Percentiles rank a stretch among this genome's conserved stretches.
Evolutionary conservation across 371 early-diverging fungal species (phyloP).

Genomic region (Apophysomyces elegans): DNA sequence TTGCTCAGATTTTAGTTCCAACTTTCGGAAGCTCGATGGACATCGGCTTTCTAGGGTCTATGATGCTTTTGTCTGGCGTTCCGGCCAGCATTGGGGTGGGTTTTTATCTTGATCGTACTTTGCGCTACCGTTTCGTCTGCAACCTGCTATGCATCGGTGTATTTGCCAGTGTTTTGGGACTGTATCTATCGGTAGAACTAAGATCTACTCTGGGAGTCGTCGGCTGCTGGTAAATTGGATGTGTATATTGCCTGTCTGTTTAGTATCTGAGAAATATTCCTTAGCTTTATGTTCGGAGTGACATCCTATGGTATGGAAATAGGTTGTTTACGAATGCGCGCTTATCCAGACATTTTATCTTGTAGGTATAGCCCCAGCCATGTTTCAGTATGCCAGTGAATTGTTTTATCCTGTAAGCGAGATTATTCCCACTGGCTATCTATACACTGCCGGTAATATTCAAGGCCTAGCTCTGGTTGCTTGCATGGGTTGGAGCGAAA

Average conservation of each 20-base stretch:
- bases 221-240: constrained; percentile 33
- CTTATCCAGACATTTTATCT: background rate
- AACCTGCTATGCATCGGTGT: constrained; percentile 30
- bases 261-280: background rate
- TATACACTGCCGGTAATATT: constrained; percentile 47
- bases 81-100: constrained; percentile 48
- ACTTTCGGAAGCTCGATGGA: constrained; percentile 34
- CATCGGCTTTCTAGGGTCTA: constrained; percentile 48
- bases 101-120: constrained; percentile 46
- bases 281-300: constrained; percentile 39
- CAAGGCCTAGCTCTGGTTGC: constrained; percentile 43
- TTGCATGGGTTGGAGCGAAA: constrained; percentile 53
- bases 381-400: constrained; percentile 57
- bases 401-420: constrained; percentile 52
- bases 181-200: constrained; percentile 34
- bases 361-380: constrained; percentile 54
- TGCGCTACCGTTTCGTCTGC: constrained; percentile 38
- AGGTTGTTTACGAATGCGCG: background rate
- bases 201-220: constrained; percentile 32
- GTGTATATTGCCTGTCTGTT: background rate
- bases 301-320: constrained; percentile 46
- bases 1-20: constrained; percentile 54
- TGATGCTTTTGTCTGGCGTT: constrained; percentile 48
- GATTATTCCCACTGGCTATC: constrained; percentile 54
- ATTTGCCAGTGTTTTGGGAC: constrained; percentile 28